Conservation (phyloP, 768 basidiomycete genomes). For the Polyporus arcularius region DNA sequence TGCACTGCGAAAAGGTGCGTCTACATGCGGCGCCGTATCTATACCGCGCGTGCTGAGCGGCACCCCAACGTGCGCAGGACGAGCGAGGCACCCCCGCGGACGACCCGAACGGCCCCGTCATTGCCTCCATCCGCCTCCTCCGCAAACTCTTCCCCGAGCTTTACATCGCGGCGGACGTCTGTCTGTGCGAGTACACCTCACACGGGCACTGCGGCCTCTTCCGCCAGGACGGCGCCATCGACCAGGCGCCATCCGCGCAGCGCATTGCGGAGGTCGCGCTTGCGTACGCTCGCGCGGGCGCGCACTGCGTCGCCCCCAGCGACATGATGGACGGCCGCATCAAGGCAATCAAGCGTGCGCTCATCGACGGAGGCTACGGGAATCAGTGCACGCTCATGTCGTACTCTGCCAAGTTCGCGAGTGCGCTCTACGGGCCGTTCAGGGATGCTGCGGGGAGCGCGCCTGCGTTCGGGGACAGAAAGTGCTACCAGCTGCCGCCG, state of each 20-base stretch:
- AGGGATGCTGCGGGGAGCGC: constrained; percentile 98
- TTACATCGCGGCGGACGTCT: constrained; percentile 93
- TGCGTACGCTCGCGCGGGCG: constrained; percentile 92
- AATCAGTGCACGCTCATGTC: constrained; percentile 94
- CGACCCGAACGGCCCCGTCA: constrained; percentile 88
- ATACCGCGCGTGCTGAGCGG: background rate
- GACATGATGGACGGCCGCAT: constrained; percentile 99
- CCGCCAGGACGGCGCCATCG: constrained; percentile 72
- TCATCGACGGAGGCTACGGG: constrained; percentile 82
- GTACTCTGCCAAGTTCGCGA: constrained; percentile 98
- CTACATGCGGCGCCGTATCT: background rate
- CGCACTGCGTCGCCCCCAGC: constrained; percentile 96
- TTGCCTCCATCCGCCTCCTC: constrained; percentile 84
- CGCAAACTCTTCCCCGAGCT: constrained; percentile 76
- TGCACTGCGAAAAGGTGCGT: constrained; percentile 72
- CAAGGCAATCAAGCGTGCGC: constrained; percentile 79
- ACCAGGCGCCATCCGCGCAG: constrained; percentile 74
- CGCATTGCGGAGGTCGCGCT: constrained; percentile 93
- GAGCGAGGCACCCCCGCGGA: constrained; percentile 84
- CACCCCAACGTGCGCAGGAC: constrained; percentile 53
- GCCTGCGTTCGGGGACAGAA: constrained; percentile 91
- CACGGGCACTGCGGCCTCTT: constrained; percentile 95
- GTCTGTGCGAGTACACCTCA: constrained; percentile 99
- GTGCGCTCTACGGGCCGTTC: constrained; percentile 94
- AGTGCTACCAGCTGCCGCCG: constrained; percentile 97